phyloP scores from a whole-genome alignment of 164 flowering plant genomes.

The Kingdonia uniflora region DNA sequence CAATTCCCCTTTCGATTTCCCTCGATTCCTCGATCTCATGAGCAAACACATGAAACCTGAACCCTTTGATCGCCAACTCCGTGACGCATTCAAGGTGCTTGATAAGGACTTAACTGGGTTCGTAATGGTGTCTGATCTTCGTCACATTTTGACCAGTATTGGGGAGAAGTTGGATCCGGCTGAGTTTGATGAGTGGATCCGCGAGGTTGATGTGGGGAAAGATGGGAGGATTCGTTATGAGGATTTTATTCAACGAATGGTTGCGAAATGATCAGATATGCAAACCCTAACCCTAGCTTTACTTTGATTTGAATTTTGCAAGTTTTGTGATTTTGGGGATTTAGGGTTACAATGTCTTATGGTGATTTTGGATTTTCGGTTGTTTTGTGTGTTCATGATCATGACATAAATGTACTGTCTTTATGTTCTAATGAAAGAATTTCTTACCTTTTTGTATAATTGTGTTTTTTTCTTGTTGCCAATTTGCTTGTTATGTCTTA shows the following conservation, averaged over 20 bases:
- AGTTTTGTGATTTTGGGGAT: too few species aligned
- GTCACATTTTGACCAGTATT: constrained; percentile 81
- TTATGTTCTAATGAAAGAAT: too few species aligned
- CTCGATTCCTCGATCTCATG: constrained; percentile 74
- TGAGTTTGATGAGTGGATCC: constrained; percentile 98
- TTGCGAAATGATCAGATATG: constrained; percentile 49
- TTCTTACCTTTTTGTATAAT: too few species aligned
- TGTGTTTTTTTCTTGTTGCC: too few species aligned
- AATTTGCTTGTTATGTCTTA: too few species aligned
- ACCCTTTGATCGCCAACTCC: constrained; percentile 86
- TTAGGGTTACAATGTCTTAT: too few species aligned
- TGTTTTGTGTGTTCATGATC: too few species aligned
- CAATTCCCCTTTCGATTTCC: constrained; percentile 75
- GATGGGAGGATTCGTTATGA: constrained; percentile 89
- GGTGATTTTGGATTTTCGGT: too few species aligned
- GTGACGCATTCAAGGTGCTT: constrained; percentile 88
- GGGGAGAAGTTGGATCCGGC: constrained; percentile 92
- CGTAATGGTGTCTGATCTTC: constrained; percentile 74
- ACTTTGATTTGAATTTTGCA: too few species aligned
- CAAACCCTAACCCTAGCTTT: neutral
- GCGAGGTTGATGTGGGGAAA: constrained; percentile 82
- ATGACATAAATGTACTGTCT: too few species aligned
- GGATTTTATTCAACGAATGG: constrained; percentile 80
- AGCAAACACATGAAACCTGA: constrained; percentile 68
- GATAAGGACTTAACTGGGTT: constrained; percentile 82